Evolutionary conservation across 2,329 filamentous ascomycete genomes (phyloP).

Genomic region (Bipolaris gigantea): DNA sequence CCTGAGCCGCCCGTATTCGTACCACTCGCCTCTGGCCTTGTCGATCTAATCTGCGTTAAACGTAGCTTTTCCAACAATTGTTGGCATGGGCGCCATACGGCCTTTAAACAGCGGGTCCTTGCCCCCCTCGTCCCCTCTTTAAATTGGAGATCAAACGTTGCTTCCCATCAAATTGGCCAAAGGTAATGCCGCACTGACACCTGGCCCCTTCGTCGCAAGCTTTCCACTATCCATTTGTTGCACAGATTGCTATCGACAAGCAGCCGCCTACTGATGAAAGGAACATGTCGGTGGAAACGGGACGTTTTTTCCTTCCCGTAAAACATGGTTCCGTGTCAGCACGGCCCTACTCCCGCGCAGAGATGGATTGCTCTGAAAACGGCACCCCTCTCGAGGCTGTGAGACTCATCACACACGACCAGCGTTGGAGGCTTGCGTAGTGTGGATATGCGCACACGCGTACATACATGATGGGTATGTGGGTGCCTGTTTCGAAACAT

Average conservation of each 20-base stretch:
- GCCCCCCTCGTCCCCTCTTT: not conserved
- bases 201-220: not conserved
- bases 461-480: too few relatives aligned
- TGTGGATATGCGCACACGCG: too few relatives aligned
- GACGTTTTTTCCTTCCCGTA: not conserved
- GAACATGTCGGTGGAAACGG: not conserved
- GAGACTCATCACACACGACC: too few relatives aligned
- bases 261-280: not conserved
- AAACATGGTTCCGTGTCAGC: not conserved
- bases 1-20: conserved; percentile 11
- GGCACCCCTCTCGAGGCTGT: not conserved
- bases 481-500: not conserved
- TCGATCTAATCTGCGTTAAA: conserved; percentile 6
- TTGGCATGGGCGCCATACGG: not conserved
- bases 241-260: not conserved
- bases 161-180: not conserved
- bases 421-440: too few relatives aligned
- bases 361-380: not conserved
- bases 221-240: not conserved
- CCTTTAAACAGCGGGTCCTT: conserved; percentile 5
- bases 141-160: conserved; percentile 7
- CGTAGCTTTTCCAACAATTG: conserved; percentile 3
- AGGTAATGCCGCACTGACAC: not conserved
- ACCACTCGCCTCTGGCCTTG: conserved; percentile 6
- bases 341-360: not conserved